A percentile compares a stretch with the other conserved stretches of the same genome.
Conservation (phyloP, 176 grass and related monocot genomes). For the Hordeum marinum region DNA sequence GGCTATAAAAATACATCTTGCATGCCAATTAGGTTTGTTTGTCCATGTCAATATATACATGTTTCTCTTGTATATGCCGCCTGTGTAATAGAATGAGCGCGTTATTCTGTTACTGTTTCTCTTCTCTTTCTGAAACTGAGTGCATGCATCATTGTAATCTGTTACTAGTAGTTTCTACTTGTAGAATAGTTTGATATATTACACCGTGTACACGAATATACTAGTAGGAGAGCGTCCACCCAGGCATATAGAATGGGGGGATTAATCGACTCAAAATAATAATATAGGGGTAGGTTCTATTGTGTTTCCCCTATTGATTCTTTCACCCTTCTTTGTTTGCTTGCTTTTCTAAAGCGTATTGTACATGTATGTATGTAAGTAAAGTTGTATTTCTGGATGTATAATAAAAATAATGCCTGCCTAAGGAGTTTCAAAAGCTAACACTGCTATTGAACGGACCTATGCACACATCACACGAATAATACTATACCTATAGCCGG, state of each 20-base stretch:
- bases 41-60: neutral
- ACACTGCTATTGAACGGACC: no score
- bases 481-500: no score
- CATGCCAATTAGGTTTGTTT: neutral
- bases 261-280: no score
- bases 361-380: no score
- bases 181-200: neutral
- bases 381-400: no score
- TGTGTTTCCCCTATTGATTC: no score
- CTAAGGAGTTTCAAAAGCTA: no score
- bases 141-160: neutral
- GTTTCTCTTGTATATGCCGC: neutral
- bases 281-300: no score
- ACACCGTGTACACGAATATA: neutral
- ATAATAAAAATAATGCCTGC: no score
- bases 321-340: no score
- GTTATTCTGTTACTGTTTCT: neutral
- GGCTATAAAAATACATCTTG: neutral
- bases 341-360: no score
- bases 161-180: neutral
- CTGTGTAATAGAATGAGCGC: neutral
- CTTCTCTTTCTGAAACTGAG: neutral
- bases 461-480: no score
- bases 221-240: neutral
- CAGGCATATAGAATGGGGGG: neutral